Evolutionary conservation across 2,329 filamentous ascomycete genomes (phyloP), one percentile per base, ranked within the genome.

Genomic region (Metarhizium robertsii): DNA sequence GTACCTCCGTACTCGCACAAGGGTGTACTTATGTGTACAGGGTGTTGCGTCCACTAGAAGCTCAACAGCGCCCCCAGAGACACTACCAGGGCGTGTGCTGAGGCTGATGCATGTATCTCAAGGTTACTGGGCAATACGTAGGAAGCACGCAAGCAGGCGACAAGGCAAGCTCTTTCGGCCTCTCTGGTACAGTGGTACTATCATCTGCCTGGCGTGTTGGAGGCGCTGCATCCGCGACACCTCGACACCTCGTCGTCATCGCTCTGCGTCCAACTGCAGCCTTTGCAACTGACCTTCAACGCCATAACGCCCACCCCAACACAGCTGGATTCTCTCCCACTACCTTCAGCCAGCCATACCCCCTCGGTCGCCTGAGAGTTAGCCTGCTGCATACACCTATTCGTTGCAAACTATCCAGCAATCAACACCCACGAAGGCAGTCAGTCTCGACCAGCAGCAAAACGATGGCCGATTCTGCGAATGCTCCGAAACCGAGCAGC

Each of bases 401-500:
- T 20, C 16, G 20, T 34, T 11, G 32, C 8, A 13, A 25, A 30
- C 25, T 30, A 5, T 29, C 30, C 11, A 4, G 14, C 20, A 48
- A 14, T 48, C 25, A 18, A 29, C 20, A 11, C 8, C 6, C 52
- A 18, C n/a, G 30, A n/a, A 18, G 11, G 32, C 14, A 43, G 20
- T 25, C 32, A 3, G 42, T 29, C 45, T 32, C 38, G 29, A 6
- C 20, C 47, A 32, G 25, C 46, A 29, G 34, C 18, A 47, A 57
- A 57, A 65, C 53, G 43, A 74, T 74, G 72, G 69, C 72, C 58
- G 72, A 74, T 60, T 77, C 84, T 56, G 65, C 65, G 69, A 83
- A 82, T 64, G 78, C 81, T 69, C 88, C 90, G 59, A 99, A 97
- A 79, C 94, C 94, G 60, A 97, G 92, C 80, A 97, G 92, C 85